Percentiles rank a stretch among this genome's conserved stretches.
Evolutionary conservation across 1,139 yeast genomes (phyloP).

Genomic region (Magnusiomyces ingens): DNA sequence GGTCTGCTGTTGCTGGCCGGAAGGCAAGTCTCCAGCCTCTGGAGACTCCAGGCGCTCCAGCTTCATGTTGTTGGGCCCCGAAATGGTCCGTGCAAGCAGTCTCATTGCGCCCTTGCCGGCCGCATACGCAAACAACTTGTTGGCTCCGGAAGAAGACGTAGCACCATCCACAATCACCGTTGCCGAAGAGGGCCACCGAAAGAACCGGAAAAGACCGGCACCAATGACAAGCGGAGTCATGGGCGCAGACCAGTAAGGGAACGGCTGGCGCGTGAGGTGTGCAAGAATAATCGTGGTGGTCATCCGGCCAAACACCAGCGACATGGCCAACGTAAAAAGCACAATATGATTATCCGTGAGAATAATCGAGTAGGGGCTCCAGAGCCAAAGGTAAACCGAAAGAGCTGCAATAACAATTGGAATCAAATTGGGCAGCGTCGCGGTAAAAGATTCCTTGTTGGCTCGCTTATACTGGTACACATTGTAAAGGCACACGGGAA

Average conservation of each 20-base stretch:
- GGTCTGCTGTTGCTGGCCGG: background rate
- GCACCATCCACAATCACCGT: background rate
- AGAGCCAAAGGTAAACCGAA: conserved; percentile 32
- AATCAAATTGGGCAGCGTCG: conserved; percentile 34
- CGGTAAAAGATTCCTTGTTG: conserved; percentile 45
- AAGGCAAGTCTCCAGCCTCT: background rate
- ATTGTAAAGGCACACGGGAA: conserved; percentile 47
- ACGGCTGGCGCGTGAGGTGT: conserved; percentile 61
- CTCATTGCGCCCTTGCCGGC: no score
- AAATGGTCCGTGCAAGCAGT: background rate
- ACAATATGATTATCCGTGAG: conserved; percentile 42
- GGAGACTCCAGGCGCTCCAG: background rate
- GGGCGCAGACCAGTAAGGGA: conserved; percentile 44
- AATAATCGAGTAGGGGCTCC: conserved; percentile 33
- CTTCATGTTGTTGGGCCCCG: background rate
- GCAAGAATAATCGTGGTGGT: conserved; percentile 50
- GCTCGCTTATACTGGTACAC: conserved; percentile 45
- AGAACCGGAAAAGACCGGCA: conserved; percentile 28
- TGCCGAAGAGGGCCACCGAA: conserved; percentile 7
- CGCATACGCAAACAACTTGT: no score
- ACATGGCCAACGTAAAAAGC: conserved; percentile 53
- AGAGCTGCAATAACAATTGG: conserved; percentile 30
- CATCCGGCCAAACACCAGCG: conserved; percentile 66
- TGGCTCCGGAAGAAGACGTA: background rate
- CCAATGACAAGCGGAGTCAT: conserved; percentile 34